phyloP scores from a whole-genome alignment of 345 rosid species.

The Eucalyptus regnans region DNA sequence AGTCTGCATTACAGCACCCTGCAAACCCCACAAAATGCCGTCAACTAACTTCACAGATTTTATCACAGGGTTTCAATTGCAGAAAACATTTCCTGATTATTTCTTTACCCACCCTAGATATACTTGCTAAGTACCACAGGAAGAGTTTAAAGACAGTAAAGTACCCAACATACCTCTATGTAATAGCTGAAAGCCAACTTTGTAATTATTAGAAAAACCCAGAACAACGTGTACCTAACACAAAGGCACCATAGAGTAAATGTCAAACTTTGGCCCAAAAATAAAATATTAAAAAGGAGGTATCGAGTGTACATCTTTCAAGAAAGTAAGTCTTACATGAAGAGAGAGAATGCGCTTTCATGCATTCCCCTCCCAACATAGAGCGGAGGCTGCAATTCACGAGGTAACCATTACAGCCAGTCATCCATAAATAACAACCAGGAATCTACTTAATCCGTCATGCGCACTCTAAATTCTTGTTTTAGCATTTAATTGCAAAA shows the following conservation, averaged over 20 bases:
- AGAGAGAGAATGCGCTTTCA: conserved; percentile 78
- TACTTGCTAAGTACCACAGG: neutral
- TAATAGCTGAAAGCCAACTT: conserved; percentile 94
- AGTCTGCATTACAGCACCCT: neutral
- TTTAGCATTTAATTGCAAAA: neutral
- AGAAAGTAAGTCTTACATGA: conserved; percentile 46
- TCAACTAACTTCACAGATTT: neutral
- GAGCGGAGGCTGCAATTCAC: conserved; percentile 69
- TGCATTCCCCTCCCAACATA: conserved; percentile 99
- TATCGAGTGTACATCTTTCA: neutral
- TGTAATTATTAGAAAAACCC: conserved; percentile 72
- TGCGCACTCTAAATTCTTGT: neutral
- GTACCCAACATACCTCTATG: conserved; percentile 55
- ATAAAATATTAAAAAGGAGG: neutral
- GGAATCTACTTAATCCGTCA: neutral
- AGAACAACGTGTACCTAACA: conserved; percentile 80
- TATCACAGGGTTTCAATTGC: neutral
- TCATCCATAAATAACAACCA: neutral
- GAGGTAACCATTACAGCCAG: neutral
- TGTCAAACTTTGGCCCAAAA: neutral
- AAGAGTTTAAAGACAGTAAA: neutral
- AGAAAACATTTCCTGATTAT: neutral
- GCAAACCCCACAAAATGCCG: neutral
- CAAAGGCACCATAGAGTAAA: neutral
- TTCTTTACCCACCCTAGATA: neutral